These are phyloP conservation scores for Thermomyces lanuginosus DNA, from an alignment of 2,329 filamentous ascomycete species.

Conservation along the genomic window DNA sequence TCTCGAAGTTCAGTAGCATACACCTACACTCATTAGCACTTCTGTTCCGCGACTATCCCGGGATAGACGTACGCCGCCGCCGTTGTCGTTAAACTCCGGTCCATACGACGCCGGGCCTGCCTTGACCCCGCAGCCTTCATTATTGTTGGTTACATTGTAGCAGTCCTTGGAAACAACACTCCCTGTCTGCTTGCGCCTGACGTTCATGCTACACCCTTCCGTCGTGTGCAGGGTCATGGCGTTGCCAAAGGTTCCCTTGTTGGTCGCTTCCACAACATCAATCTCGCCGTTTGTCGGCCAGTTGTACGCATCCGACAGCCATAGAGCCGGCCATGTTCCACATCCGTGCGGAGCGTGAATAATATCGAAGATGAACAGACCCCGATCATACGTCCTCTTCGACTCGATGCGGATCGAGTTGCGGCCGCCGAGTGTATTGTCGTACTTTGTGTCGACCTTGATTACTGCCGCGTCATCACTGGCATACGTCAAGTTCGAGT, in stretches of 20 bases:
- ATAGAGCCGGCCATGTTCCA: conserved; percentile 49
- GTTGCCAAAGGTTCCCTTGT: conserved; percentile 39
- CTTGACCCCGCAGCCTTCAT: conserved; percentile 43
- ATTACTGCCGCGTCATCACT: conserved; percentile 38
- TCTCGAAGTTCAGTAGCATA: conserved; percentile 46
- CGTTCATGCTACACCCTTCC: conserved; percentile 36
- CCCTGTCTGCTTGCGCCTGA: conserved; percentile 40
- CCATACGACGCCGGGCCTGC: conserved; percentile 34
- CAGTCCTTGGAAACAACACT: conserved; percentile 31
- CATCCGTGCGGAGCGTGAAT: conserved; percentile 48
- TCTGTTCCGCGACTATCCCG: background rate
- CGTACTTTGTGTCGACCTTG: conserved; percentile 44
- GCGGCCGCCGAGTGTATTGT: conserved; percentile 42
- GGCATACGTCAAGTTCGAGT: conserved; percentile 45
- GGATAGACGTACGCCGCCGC: conserved; percentile 36
- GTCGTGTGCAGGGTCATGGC: conserved; percentile 45
- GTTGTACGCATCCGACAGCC: conserved; percentile 44
- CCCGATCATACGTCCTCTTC: conserved; percentile 42
- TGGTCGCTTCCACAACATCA: conserved; percentile 45
- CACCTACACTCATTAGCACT: conserved; percentile 17
- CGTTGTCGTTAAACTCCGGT: conserved; percentile 33
- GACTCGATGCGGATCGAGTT: conserved; percentile 49
- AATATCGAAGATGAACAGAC: conserved; percentile 53
- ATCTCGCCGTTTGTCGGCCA: conserved; percentile 52
- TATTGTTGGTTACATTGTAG: conserved; percentile 34